Conservation (phyloP, 805 yeast genomes). For the Sungouiozyma intestinalis region DNA sequence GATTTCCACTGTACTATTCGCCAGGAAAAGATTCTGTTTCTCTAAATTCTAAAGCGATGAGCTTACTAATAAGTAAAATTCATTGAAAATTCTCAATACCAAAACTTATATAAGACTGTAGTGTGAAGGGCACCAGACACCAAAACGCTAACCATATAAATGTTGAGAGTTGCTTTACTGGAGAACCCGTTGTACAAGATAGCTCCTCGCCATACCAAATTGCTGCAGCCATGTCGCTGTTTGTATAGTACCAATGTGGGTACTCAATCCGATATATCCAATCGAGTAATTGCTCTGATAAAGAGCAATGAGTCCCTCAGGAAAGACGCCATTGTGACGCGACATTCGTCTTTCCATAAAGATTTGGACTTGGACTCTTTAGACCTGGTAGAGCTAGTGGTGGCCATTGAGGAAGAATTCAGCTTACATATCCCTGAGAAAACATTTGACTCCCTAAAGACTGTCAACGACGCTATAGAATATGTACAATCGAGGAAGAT, state of each 20-base stretch:
- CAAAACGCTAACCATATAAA: no score
- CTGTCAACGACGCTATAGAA: conserved; percentile 1
- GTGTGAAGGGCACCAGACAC: background rate
- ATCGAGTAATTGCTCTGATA: conserved; percentile 72
- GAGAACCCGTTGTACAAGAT: background rate
- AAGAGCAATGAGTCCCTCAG: conserved; percentile 44
- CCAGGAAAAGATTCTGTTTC: no score
- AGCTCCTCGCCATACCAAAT: background rate
- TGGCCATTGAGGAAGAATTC: conserved; percentile 89
- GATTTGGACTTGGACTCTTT: conserved; percentile 66
- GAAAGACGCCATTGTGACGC: conserved; percentile 34
- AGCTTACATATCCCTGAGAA: conserved; percentile 79
- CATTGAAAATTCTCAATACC: background rate
- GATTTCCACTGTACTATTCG: no score
- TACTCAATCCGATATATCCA: conserved; percentile 60
- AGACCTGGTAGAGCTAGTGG: conserved; percentile 90
- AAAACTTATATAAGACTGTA: no score
- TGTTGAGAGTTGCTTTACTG: background rate
- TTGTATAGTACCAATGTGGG: background rate
- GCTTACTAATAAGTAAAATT: background rate
- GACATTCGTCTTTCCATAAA: conserved; percentile 39
- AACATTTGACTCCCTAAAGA: conserved; percentile 68
- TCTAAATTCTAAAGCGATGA: background rate
- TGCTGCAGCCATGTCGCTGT: background rate
- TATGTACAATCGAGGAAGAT: background rate